Evolutionary conservation across 495 filamentous ascomycete genomes (phyloP), one percentile per base, ranked within the genome.

Genomic region (Daldinia loculata): DNA sequence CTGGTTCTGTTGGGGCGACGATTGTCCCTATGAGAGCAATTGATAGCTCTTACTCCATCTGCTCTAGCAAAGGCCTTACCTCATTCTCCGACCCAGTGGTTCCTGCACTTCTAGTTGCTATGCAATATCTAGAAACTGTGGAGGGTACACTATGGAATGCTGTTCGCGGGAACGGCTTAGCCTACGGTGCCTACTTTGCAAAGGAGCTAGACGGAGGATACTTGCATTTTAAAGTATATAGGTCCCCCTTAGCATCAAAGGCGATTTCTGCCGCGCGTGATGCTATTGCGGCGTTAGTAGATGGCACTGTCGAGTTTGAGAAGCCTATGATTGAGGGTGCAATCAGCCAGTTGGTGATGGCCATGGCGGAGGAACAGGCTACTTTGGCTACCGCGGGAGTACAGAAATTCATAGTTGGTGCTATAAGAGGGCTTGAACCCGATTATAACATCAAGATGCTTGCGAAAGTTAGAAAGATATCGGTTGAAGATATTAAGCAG

Each of bases 61-160:
- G 91, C 64, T 90, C 92, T 17, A 86, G 88, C 48, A 85, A 85
- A 19, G 95, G 95, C 43, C 88, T 94, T 2, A 83, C 86, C 48
- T 91, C 89, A 0, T 93, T 90, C 74, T 84, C 87, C 45, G 89
- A 97, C 72, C 92, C 93, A 0, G 84, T 85, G 26, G 82, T 98
- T 12, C 94, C 95, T 2, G 90, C 96, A 2, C 83, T 95, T 53
- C 85, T 97, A 69, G 93, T 98, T 9, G 95, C 94, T 1, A 86
- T 91, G 32, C 87, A 93, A 11, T 98, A 97, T 78, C 90, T 99
- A 66, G 94, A 97, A 70, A 89, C 93, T 0, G 91, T 95, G 17
- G 96, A 98, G 81, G 95, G 95, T 2, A 96, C 95, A 5, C 87
- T 99, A 24, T 98, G 95, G 94, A 89, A 89, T 66, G 92, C 93